phyloP scores from a whole-genome alignment of 2,329 filamentous ascomycete species.

The Nemania sp. region DNA sequence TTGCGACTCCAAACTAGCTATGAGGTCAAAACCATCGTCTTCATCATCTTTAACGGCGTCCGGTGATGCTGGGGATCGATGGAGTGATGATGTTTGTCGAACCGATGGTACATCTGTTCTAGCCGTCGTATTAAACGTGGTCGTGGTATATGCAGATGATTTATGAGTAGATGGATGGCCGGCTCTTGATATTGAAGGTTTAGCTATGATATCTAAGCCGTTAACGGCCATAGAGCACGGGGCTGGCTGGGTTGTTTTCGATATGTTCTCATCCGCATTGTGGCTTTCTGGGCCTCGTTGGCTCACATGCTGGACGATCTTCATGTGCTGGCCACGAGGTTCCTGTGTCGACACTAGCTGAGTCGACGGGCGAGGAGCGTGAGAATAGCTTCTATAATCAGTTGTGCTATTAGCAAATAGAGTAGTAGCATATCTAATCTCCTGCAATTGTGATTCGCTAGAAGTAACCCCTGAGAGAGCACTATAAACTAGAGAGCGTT shows the following conservation, averaged over 20 bases:
- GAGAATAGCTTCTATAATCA: background rate
- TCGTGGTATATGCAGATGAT: background rate
- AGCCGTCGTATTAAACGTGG: background rate
- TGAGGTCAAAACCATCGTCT: conserved; percentile 44
- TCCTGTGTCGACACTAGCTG: background rate
- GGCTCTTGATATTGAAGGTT: background rate
- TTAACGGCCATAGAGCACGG: background rate
- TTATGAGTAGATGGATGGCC: background rate
- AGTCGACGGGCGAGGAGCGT: background rate
- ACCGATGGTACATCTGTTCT: background rate
- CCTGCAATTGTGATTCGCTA: conserved; percentile 8
- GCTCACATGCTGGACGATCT: background rate
- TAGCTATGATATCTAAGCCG: background rate
- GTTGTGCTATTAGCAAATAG: background rate
- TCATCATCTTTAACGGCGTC: conserved; percentile 18
- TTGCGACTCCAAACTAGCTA: conserved; percentile 47
- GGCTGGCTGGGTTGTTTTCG: background rate
- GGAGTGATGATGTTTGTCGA: background rate
- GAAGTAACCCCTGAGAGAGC: conserved; percentile 53
- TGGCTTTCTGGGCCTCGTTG: background rate
- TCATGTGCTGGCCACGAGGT: background rate
- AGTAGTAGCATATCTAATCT: background rate
- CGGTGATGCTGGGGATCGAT: background rate
- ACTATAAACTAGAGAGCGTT: conserved; percentile 53
- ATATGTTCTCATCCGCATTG: background rate